Base-by-base conservation (phyloP, 2,329 filamentous ascomycete genomes). In the Pestalotiopsis sp. region DNA sequence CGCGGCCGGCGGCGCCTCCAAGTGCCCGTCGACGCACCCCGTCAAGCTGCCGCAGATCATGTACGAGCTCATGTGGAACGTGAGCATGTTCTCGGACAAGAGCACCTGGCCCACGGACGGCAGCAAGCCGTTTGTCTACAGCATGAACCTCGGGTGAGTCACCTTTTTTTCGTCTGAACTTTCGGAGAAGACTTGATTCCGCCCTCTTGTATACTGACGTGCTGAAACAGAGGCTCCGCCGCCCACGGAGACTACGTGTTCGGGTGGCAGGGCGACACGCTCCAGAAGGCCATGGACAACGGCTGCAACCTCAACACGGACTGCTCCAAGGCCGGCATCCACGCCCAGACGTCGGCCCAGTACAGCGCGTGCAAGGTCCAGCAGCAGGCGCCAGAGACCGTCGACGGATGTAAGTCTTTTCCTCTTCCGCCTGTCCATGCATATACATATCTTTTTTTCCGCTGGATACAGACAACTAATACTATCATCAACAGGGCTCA, bases 161-260 rank as follows among this genome's bases (percentile, higher is more conserved):
- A n/a, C n/a, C n/a, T n/a, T n/a, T n/a, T n/a, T n/a, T n/a, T n/a
- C n/a, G n/a, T n/a, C n/a, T n/a, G n/a, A n/a, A n/a, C n/a, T n/a
- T n/a, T n/a, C n/a, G n/a, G n/a, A n/a, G n/a, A n/a, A n/a, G n/a
- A n/a, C n/a, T n/a, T n/a, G 27, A 36, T 38, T 39, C 11, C 20
- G 39, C 61, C 57, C 68, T 13, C 38, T 4, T 52, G 4, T 52
- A n/a, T 52, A 36, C 57, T 59, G 9, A 59, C 25, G 27, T 60
- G 25, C 20, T 14, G 41, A 49, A 23, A 63, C 7, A 81, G 81
- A 49, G 84, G 84, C 38, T 79, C 82, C 27, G 84, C 83, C 4
- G 84, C 83, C 23, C 84, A 86, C 75, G 84, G 83, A 27, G 84
- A 86, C 76, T 86, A 86, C 74, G 76, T 86, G 70, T 86, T 86